Evolutionary conservation across 108 stramenopile genomes (phyloP), one percentile per base, ranked within the genome.

Genomic region (Pseudonitzschia multiseries): DNA sequence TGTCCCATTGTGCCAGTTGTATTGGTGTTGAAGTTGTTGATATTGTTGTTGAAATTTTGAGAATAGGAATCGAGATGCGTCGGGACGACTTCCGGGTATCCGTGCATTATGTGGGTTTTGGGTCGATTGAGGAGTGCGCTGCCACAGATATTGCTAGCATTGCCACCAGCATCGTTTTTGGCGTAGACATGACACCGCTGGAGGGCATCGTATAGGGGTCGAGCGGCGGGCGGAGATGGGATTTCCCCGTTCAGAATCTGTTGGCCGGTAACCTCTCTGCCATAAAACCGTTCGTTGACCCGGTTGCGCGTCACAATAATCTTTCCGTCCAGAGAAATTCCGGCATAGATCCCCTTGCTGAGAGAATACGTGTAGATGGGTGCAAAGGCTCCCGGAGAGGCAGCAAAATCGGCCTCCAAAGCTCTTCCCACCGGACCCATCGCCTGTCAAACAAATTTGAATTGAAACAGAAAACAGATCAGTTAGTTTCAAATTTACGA

Each of bases 221-320:
- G 87, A 33, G 95, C 95, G 20, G 95, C 95, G 31, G 91, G 90
- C 6, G 95, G 95, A 0, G 79, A 83, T 0, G 93, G 84, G 17
- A 93, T 83, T 42, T 74, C 36, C 29, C 95, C 95, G 29, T 53
- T 67, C 59, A 96, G 76, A 8, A 96, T 68, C 57, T 93, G 92
- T 28, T 70, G 46, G 1, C 89, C 82, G 8, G 75, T 66, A 4
- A 94, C 90, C 12, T 75, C 40, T 15, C 81, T 69, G 21, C 98
- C 98, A 75, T 99, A 99, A 80, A 99, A 99, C 56, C 87, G 93
- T 78, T 96, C 90, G 79, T 98, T 99, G 48, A 99, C 95, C 42
- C 96, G 82, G 33, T 96, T 77, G 18, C 98, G 81, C 10, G 91
- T 65, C 27, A 85, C 68, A 62, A 98, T 86, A 21, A 97, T 75